Evolutionary conservation across 2,329 filamentous ascomycete species (phyloP).

Genomic region (Aspergillus spinulosporus): DNA sequence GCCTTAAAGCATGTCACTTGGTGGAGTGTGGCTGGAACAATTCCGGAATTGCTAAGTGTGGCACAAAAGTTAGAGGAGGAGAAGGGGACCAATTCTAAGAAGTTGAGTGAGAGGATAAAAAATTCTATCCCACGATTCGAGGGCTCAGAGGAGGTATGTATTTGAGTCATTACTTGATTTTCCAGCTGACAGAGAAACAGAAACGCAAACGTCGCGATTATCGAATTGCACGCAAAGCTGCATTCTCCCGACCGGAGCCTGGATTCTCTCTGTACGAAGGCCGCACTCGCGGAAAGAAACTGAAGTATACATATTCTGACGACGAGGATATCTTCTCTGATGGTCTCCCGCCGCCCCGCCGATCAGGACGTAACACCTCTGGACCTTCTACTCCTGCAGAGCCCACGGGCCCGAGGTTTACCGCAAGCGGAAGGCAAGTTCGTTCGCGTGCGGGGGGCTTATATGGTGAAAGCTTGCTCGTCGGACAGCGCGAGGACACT

Average conservation of each 20-base stretch:
- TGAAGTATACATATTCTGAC: constrained; percentile 95
- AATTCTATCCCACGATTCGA: constrained; percentile 86
- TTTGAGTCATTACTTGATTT: not conserved
- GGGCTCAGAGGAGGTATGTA: constrained; percentile 78
- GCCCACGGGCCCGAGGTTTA: constrained; percentile 63
- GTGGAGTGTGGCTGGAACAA: constrained; percentile 89
- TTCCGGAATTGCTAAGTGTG: constrained; percentile 77
- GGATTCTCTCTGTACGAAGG: constrained; percentile 95
- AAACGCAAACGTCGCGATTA: constrained; percentile 95
- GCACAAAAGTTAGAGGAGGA: constrained; percentile 77
- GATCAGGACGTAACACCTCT: constrained; percentile 64
- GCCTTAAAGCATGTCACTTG: constrained; percentile 75
- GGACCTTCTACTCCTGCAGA: constrained; percentile 72
- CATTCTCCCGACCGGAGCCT: constrained; percentile 82
- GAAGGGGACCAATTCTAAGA: constrained; percentile 75
- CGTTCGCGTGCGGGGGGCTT: constrained; percentile 53
- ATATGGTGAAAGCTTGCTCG: constrained; percentile 58
- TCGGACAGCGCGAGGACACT: constrained; percentile 51
- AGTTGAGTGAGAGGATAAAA: constrained; percentile 73
- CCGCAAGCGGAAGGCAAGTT: constrained; percentile 85
- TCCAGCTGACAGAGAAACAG: constrained; percentile 46
- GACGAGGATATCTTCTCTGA: constrained; percentile 72
- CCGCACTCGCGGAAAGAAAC: constrained; percentile 89
- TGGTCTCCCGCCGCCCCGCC: constrained; percentile 65
- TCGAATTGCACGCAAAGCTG: constrained; percentile 77